Percentiles rank a stretch among this genome's conserved stretches.
phyloP scores from a whole-genome alignment of 768 basidiomycete species.

The Kwoniella dendrophila region DNA sequence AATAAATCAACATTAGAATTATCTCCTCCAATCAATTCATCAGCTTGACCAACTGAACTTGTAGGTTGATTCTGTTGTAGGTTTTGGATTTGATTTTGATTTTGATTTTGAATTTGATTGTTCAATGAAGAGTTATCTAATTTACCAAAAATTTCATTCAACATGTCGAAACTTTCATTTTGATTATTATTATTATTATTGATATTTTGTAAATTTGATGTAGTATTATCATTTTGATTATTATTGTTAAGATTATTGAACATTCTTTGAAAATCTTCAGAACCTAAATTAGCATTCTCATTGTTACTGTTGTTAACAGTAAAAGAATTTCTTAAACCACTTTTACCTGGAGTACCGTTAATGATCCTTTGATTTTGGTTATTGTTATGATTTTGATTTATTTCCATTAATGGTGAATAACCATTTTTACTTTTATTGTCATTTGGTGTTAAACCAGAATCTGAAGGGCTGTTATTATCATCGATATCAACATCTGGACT shows the following conservation, averaged over 20 bases:
- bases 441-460: slow-evolving; percentile 11
- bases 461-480: slow-evolving; percentile 14
- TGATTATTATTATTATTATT: neutral
- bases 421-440: slow-evolving; percentile 7
- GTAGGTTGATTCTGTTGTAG: no score
- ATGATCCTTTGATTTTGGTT: no score
- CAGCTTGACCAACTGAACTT: slow-evolving; percentile 18
- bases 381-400: no score
- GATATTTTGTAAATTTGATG: neutral
- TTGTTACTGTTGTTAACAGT: slow-evolving; percentile 10
- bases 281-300: neutral
- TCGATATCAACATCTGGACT: no score
- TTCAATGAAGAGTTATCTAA: no score
- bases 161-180: slow-evolving; percentile 16
- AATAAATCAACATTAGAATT: slow-evolving; percentile 20
- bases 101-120: no score
- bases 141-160: slow-evolving; percentile 19
- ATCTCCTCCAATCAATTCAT: slow-evolving; percentile 17
- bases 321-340: slow-evolving; percentile 16
- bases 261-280: slow-evolving; percentile 24
- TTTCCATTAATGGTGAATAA: no score
- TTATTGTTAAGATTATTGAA: slow-evolving; percentile 13
- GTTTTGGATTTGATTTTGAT: neutral
- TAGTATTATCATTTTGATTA: neutral
- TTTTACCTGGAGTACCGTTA: slow-evolving; percentile 17